A percentile compares a stretch with the other conserved stretches of the same genome.
These are phyloP conservation scores for Taphrina confusa DNA, from an alignment of 1,139 yeast species.

Conservation along the genomic window DNA sequence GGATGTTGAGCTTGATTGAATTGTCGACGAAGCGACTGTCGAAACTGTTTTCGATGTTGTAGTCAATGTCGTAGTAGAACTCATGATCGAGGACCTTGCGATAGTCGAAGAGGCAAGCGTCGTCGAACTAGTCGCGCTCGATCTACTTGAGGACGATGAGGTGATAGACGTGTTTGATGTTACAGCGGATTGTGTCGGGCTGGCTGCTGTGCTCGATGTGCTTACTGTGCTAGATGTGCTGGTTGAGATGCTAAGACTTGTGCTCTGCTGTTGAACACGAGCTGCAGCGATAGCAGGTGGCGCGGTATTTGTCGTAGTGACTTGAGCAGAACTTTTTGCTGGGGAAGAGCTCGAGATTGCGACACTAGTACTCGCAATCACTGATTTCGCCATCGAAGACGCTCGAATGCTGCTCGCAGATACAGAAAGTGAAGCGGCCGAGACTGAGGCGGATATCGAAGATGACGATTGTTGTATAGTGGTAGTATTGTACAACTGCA, in stretches of 20 bases:
- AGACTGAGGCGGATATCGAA: neutral
- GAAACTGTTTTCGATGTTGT: neutral
- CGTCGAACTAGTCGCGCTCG: neutral
- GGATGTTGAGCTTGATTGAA: neutral
- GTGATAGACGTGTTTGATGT: neutral
- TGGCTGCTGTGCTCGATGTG: neutral
- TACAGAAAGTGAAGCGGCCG: neutral
- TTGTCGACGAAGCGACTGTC: neutral
- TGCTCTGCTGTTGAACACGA: neutral
- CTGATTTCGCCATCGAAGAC: no score
- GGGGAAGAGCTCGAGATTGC: neutral
- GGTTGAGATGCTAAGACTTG: neutral
- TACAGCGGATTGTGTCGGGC: neutral
- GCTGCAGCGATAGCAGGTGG: neutral
- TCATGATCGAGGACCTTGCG: neutral
- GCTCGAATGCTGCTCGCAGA: no score
- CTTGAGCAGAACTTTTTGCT: neutral
- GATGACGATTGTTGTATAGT: neutral
- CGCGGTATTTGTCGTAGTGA: neutral
- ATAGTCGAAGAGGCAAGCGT: neutral
- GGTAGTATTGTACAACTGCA: constrained; percentile 20
- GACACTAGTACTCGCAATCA: neutral
- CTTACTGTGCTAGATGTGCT: neutral
- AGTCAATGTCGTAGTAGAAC: neutral
- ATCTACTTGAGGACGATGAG: neutral